A percentile compares a stretch with the other conserved stretches of the same genome.
Evolutionary conservation across 768 basidiomycete genomes (phyloP).

Genomic region (Tylopilus felleus): DNA sequence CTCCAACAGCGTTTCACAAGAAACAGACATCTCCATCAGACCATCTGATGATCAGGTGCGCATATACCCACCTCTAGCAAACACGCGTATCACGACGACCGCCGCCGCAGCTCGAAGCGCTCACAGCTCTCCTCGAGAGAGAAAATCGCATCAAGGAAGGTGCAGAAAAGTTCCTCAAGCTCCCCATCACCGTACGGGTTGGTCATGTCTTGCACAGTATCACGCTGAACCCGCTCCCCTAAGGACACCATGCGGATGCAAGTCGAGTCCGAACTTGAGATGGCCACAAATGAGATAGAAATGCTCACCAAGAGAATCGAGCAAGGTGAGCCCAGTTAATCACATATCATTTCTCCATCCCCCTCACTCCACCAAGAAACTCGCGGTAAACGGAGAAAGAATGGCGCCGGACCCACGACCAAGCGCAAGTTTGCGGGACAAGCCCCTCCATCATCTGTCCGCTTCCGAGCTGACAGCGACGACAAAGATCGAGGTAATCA

Average conservation of each 20-base stretch:
- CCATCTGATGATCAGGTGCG: conserved; percentile 31
- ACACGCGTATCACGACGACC: conserved; percentile 10
- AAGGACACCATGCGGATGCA: conserved; percentile 65
- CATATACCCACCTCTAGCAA: neutral
- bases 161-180: conserved; percentile 83
- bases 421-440: conserved; percentile 36
- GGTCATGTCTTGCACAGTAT: conserved; percentile 2
- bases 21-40: conserved; percentile 20
- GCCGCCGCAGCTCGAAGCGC: conserved; percentile 52
- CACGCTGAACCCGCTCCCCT: conserved; percentile 6
- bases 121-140: conserved; percentile 66
- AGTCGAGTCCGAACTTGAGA: conserved; percentile 75
- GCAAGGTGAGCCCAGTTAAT: conserved; percentile 33
- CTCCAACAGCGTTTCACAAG: conserved; percentile 21
- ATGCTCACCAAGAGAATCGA: conserved; percentile 52
- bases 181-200: conserved; percentile 48
- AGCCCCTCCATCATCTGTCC: conserved; percentile 27
- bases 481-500: conserved; percentile 36
- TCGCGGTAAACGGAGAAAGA: conserved; percentile 31
- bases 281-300: conserved; percentile 71
- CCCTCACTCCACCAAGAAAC: conserved; percentile 17
- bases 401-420: conserved; percentile 19
- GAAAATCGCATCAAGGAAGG: conserved; percentile 88
- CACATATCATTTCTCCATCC: neutral
- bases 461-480: conserved; percentile 31